These are phyloP conservation scores for Dryadomyces quercus-mongolicae DNA, from an alignment of 2,329 filamentous ascomycete species.

Conservation along the genomic window DNA sequence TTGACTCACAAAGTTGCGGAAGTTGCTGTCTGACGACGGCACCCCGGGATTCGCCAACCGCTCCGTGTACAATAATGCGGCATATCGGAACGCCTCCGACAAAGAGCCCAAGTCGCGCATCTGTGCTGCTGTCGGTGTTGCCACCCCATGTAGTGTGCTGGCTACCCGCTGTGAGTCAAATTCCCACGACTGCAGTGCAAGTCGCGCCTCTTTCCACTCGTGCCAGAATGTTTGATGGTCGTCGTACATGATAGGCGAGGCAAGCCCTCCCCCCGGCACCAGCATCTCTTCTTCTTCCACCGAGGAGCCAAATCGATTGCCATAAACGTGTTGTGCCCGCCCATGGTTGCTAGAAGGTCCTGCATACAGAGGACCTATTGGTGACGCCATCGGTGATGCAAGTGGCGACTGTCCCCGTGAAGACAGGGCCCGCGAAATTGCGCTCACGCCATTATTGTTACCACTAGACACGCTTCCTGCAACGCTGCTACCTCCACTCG, in stretches of 20 bases:
- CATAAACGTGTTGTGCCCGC: constrained; percentile 23
- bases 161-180: constrained; percentile 47
- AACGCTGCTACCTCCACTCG: neutral
- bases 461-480: neutral
- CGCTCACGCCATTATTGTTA: constrained; percentile 2
- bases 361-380: constrained; percentile 23
- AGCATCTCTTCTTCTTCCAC: constrained; percentile 43
- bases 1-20: constrained; percentile 72
- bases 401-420: constrained; percentile 26
- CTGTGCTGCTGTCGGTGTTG: constrained; percentile 43
- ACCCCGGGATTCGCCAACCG: constrained; percentile 67
- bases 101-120: constrained; percentile 66
- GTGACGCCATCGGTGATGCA: constrained; percentile 13
- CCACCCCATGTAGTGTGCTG: constrained; percentile 21
- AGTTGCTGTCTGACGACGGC: constrained; percentile 61
- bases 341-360: constrained; percentile 21
- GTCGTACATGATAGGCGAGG: constrained; percentile 35
- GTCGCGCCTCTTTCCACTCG: constrained; percentile 73
- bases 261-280: constrained; percentile 12
- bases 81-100: constrained; percentile 82
- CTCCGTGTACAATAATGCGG: constrained; percentile 80
- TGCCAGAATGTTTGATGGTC: constrained; percentile 64
- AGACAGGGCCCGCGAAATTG: constrained; percentile 12
- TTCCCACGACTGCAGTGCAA: constrained; percentile 69
- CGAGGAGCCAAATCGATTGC: constrained; percentile 40